Percentiles rank a stretch among this genome's conserved stretches.
Conservation (phyloP, 139 green algal species). For the Picochlorum sp. region DNA sequence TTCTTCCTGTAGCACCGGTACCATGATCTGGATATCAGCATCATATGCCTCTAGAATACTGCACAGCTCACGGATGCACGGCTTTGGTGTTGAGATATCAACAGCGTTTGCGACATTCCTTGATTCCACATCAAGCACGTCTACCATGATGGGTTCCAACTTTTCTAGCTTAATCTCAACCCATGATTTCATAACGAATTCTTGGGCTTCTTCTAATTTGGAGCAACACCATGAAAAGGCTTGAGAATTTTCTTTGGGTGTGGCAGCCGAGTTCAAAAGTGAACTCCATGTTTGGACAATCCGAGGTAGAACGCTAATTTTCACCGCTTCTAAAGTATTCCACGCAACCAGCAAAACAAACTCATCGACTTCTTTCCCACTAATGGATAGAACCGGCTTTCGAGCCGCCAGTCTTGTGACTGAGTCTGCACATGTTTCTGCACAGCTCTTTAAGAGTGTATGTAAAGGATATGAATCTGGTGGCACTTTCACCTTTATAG, state of each 20-base stretch:
- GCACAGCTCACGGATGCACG: neutral
- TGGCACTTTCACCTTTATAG: too few relatives aligned
- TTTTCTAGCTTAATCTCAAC: slow-evolving; percentile 2
- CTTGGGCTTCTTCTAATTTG: neutral
- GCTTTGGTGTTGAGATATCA: neutral
- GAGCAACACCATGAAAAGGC: neutral
- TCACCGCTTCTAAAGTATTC: neutral
- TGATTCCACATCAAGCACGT: neutral
- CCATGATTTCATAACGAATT: neutral
- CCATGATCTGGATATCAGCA: neutral
- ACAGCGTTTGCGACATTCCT: neutral
- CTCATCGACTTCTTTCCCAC: too few relatives aligned
- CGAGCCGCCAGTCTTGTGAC: too few relatives aligned
- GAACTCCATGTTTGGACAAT: neutral
- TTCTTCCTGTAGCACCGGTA: neutral
- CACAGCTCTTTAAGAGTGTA: too few relatives aligned
- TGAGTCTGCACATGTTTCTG: too few relatives aligned
- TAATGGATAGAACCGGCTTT: too few relatives aligned
- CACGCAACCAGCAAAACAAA: too few relatives aligned
- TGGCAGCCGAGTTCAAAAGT: neutral
- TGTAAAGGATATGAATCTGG: too few relatives aligned
- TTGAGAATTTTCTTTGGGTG: slow-evolving; percentile 1
- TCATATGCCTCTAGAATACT: neutral
- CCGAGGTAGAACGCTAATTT: neutral
- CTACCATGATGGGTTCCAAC: neutral